Evolutionary conservation across 1,284 basidiomycete species (phyloP).

Genomic region (Trametes versicolor): DNA sequence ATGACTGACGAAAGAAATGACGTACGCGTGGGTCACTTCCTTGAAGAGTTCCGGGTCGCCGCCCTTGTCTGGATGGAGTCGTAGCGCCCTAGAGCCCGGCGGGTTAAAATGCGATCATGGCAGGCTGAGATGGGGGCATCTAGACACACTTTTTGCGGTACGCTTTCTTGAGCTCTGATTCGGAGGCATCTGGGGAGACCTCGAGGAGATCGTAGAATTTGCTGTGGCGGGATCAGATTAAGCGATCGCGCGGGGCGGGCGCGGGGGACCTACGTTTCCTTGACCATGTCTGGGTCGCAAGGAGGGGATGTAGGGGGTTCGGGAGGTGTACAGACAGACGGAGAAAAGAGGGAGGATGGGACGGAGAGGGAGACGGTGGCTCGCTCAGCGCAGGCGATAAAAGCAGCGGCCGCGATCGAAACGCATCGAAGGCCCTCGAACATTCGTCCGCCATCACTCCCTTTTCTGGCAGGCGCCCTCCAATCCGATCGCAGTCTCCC

Average conservation of each 20-base stretch:
- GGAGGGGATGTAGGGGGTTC: conserved; percentile 19
- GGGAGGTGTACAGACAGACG: conserved; percentile 33
- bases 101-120: conserved; percentile 30
- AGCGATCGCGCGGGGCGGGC: neutral
- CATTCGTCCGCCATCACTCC: conserved; percentile 31
- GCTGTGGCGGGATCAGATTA: conserved; percentile 49
- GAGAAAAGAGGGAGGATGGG: conserved; percentile 27
- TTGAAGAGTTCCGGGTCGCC: conserved; percentile 98
- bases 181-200: conserved; percentile 79
- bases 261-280: conserved; percentile 62
- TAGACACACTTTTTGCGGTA: conserved; percentile 87
- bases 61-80: conserved; percentile 95
- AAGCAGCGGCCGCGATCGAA: conserved; percentile 40
- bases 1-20: conserved; percentile 35
- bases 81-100: conserved; percentile 71
- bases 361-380: conserved; percentile 32
- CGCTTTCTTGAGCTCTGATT: conserved; percentile 91
- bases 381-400: conserved; percentile 29
- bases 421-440: conserved; percentile 51
- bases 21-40: conserved; percentile 95
- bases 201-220: conserved; percentile 93
- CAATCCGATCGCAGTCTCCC: conserved; percentile 6
- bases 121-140: conserved; percentile 11
- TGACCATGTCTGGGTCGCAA: conserved; percentile 60
- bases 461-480: conserved; percentile 6